Base-by-base conservation (phyloP, 805 yeast genomes). In the Hemisphaericaspora nanyangensis region DNA sequence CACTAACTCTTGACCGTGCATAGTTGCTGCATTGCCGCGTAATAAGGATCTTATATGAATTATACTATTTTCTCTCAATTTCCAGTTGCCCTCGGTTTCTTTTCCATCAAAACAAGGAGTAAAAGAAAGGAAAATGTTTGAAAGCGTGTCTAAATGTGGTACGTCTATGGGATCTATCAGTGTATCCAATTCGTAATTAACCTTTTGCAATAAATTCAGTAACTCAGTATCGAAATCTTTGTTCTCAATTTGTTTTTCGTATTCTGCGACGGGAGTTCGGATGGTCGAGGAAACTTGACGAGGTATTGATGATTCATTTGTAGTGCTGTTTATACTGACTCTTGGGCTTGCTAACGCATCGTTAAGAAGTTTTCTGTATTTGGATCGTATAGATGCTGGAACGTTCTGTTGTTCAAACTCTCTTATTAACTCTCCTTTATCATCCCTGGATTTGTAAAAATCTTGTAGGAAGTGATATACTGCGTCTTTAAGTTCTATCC, bases 81-180 rank as follows among this genome's bases (percentile, higher is more conserved):
- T 61, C 99, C 99, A 93, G 55, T 93, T 93, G 42, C 73, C 72
- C 54, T 93, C 99, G 0, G 95, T 84, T 57, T 93, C 99, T 51
- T 82, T 70, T 5, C 82, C 84, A 7, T 70, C 74, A 50, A 91
- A 89, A 11, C 50, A 47, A 1, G 63, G 60, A 1, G 32, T 8
- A 31, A 57, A 39, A 1, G 46, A 55, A 7, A 49, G 39, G 5
- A 58, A 20, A 4, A 45, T 37, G 12, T 39, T 43, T 25, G 45
- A 34, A 12, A 68, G 37, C 3, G 46, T 44, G 16, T 55, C 54
- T 4, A 45, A 34, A 49, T 27, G 53, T 10, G 55, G 55, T 29
- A 68, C 48, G 34, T 63, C 47, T 6, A 60, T 44, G 0, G 75
- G 54, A 18, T 48, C 33, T 11, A 64, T 52, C 3, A 74, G 34